Evolutionary conservation across 2,329 filamentous ascomycete species (phyloP).

Genomic region (Cladosporium sp.): DNA sequence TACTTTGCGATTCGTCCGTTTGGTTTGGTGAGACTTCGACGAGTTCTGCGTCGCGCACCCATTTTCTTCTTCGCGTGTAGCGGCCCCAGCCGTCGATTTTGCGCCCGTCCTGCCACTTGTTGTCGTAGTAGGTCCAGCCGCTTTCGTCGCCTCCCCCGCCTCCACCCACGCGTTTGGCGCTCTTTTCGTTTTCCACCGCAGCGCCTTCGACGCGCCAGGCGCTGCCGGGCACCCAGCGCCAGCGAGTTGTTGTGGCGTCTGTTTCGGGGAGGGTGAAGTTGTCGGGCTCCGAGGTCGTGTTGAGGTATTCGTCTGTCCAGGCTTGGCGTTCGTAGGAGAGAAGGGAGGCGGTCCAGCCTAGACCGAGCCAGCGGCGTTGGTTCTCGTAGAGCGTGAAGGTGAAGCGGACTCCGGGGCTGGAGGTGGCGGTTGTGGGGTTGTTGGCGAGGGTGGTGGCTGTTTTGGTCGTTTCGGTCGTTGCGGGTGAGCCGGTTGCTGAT

Average conservation of each 20-base stretch:
- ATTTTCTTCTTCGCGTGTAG: conserved; percentile 89
- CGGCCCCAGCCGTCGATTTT: conserved; percentile 89
- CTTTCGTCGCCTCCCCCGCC: conserved; percentile 48
- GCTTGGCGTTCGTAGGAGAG: conserved; percentile 84
- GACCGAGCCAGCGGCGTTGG: conserved; percentile 86
- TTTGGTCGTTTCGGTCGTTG: conserved; percentile 27
- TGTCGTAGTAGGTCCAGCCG: conserved; percentile 98
- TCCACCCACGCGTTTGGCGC: conserved; percentile 22
- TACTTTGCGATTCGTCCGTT: not conserved
- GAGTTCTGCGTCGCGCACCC: conserved; percentile 93
- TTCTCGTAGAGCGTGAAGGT: conserved; percentile 97
- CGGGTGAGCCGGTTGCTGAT: conserved; percentile 23
- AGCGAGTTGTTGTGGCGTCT: conserved; percentile 57
- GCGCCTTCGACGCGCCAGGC: conserved; percentile 83
- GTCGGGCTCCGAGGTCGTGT: conserved; percentile 69
- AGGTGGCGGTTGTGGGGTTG: conserved; percentile 35
- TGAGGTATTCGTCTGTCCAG: conserved; percentile 96
- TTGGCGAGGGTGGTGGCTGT: conserved; percentile 36
- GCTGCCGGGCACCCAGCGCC: conserved; percentile 80
- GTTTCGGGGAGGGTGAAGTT: conserved; percentile 65
- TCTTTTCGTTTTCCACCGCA: conserved; percentile 38
- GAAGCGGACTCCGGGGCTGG: conserved; percentile 74
- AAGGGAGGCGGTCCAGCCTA: conserved; percentile 90
- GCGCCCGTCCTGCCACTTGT: conserved; percentile 91
- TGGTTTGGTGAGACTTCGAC: conserved; percentile 58